Evolutionary conservation across 768 basidiomycete species (phyloP).

Genomic region (Auriculariales sp.): DNA sequence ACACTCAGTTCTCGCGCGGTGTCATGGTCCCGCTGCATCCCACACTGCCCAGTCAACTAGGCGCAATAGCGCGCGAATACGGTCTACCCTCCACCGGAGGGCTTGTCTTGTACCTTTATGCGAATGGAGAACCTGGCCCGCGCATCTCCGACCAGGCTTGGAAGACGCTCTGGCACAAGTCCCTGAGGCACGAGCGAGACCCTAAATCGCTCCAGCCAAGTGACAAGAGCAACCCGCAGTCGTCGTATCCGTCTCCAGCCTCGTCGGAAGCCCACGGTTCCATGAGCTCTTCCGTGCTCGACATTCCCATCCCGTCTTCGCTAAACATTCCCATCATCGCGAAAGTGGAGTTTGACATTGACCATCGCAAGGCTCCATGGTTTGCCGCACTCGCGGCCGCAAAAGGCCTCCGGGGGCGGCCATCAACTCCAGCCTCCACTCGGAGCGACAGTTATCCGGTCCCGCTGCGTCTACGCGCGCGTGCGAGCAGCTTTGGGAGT

Average conservation of each 20-base stretch:
- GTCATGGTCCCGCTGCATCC: slow-evolving; percentile 77
- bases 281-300: slow-evolving; percentile 31
- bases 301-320: slow-evolving; percentile 46
- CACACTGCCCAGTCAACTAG: slow-evolving; percentile 67
- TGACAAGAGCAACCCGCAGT: slow-evolving; percentile 27
- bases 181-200: slow-evolving; percentile 39
- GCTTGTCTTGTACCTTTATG: slow-evolving; percentile 68
- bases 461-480: neutral
- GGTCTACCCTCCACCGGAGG: slow-evolving; percentile 78
- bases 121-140: slow-evolving; percentile 51
- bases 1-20: slow-evolving; percentile 67
- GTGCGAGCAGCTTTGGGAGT: neutral
- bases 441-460: neutral
- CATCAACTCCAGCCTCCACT: neutral
- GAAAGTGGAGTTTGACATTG: slow-evolving; percentile 92
- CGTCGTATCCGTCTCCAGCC: slow-evolving; percentile 12
- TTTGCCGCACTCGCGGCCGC: slow-evolving; percentile 73
- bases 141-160: slow-evolving; percentile 78
- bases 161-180: slow-evolving; percentile 72
- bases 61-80: slow-evolving; percentile 86
- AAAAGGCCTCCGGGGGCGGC: slow-evolving; percentile 14
- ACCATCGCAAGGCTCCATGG: slow-evolving; percentile 66
- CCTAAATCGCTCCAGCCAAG: slow-evolving; percentile 1
- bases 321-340: slow-evolving; percentile 68
- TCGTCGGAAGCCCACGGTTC: slow-evolving; percentile 15